Evolutionary conservation across 371 early-diverging fungal genomes (phyloP).

Genomic region (Thermomucor indicae-seudaticae): DNA sequence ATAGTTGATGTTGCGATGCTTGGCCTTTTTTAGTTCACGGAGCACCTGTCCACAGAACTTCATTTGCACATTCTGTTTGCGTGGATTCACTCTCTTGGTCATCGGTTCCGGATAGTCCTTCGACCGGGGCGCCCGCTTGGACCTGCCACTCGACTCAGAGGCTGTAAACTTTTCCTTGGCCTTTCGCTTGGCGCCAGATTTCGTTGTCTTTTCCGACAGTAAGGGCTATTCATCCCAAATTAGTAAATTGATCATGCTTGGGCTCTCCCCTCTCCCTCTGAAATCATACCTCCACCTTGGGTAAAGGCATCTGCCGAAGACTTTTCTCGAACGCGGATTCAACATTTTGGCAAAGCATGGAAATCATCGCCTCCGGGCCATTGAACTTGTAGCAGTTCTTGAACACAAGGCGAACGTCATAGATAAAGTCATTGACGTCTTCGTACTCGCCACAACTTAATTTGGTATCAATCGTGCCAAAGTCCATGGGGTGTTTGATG

Average conservation of each 20-base stretch:
- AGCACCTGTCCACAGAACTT: conserved; percentile 67
- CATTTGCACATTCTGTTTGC: conserved; percentile 60
- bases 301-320: conserved; percentile 65
- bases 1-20: conserved; percentile 64
- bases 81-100: conserved; percentile 40
- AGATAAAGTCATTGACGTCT: conserved; percentile 63
- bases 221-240: too few relatives aligned
- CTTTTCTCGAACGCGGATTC: conserved; percentile 70
- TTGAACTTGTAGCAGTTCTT: conserved; percentile 93
- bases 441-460: conserved; percentile 70
- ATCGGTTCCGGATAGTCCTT: conserved; percentile 48
- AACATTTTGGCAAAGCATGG: conserved; percentile 72
- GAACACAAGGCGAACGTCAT: conserved; percentile 75
- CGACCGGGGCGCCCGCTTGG: conserved; percentile 66
- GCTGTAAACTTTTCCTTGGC: too few relatives aligned
- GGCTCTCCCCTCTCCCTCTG: too few relatives aligned
- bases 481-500: conserved; percentile 97
- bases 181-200: too few relatives aligned
- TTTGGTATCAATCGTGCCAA: conserved; percentile 89
- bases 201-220: too few relatives aligned
- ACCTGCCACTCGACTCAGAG: too few relatives aligned
- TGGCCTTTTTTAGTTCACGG: conserved; percentile 76
- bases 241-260: too few relatives aligned
- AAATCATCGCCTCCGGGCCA: conserved; percentile 72
- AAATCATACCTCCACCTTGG: too few relatives aligned